phyloP scores from a whole-genome alignment of 2,329 filamentous ascomycete genomes.

The Fusarium sp. region DNA sequence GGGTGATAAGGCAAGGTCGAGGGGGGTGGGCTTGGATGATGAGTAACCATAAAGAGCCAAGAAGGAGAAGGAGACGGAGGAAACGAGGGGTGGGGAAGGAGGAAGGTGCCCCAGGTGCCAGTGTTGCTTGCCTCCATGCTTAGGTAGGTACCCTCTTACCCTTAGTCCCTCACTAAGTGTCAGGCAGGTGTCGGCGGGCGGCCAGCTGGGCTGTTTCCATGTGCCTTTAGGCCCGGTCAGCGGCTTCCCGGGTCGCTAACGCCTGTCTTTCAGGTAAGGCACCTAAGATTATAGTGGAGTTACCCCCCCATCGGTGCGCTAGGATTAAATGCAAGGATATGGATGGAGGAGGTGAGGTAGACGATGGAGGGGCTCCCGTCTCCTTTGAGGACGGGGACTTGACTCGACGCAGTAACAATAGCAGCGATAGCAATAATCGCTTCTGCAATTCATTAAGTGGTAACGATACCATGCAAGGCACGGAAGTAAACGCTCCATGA shows the following conservation, averaged over 20 bases:
- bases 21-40: constrained; percentile 17
- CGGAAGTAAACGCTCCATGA: not conserved
- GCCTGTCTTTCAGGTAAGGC: constrained; percentile 34
- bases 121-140: constrained; percentile 20
- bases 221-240: constrained; percentile 15
- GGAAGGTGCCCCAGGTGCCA: constrained; percentile 25
- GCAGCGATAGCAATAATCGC: not conserved
- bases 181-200: constrained; percentile 11
- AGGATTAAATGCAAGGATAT: constrained; percentile 5
- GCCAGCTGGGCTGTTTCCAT: constrained; percentile 13
- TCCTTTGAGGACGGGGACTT: not conserved
- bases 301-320: not conserved
- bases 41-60: constrained; percentile 28
- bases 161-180: constrained; percentile 12
- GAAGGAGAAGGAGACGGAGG: constrained; percentile 34
- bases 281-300: constrained; percentile 24
- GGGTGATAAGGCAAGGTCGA: constrained; percentile 28
- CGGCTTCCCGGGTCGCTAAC: constrained; percentile 8
- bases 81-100: constrained; percentile 42
- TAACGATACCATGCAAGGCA: not conserved
- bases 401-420: not conserved
- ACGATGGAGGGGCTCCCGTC: not conserved
- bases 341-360: not conserved
- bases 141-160: not conserved
- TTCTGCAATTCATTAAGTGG: not conserved